Base-by-base conservation (phyloP, 106 monocot species). In the Vanilla planifolia region DNA sequence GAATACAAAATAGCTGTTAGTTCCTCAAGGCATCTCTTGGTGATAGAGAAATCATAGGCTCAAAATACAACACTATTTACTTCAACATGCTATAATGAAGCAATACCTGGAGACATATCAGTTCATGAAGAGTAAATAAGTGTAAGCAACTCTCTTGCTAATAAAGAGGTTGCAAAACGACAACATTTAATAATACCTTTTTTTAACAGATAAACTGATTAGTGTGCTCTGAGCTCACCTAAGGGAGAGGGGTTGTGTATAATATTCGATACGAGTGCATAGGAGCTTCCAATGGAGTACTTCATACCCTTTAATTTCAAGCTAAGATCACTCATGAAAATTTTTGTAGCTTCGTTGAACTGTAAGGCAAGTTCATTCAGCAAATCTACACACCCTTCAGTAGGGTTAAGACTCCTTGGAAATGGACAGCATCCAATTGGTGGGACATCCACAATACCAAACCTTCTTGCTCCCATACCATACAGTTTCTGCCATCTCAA, bases 401-500 rank as follows among this genome's bases (percentile, higher is more conserved):
- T 61, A 50, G 67, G 61, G 55, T 25, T 62, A 2, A n/a, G 24
- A 11, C 50, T 72, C 39, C 41, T 71, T 56, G 71, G 21, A 0
- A 22, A 17, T 15, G 77, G 77, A 46, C 47, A n/a, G 39, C 77
- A 77, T 24, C 77, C 77, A 6, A 72, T 53, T 1, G 37, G 71
- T 0, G 71, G 47, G 0, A 51, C 17, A 16, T 71, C 72, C 20
- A 77, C 3, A 0, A 77, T 46, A 9, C 48, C 77, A 23, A 77
- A 77, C 29, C 67, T 77, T 36, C 77, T 67, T 19, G 77, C 77
- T 27, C 72, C 77, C 19, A 62, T 8, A 23, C 43, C n/a, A 29
- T 77, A 63, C 9, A 77, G 33, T 29, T n/a, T 26, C 77, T 77
- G 61, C 20, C 45, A 61, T 7, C 5, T 2, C 22, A n/a, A n/a